Evolutionary conservation across 2,329 filamentous ascomycete species (phyloP).

Genomic region (Hypoxylon sp.): DNA sequence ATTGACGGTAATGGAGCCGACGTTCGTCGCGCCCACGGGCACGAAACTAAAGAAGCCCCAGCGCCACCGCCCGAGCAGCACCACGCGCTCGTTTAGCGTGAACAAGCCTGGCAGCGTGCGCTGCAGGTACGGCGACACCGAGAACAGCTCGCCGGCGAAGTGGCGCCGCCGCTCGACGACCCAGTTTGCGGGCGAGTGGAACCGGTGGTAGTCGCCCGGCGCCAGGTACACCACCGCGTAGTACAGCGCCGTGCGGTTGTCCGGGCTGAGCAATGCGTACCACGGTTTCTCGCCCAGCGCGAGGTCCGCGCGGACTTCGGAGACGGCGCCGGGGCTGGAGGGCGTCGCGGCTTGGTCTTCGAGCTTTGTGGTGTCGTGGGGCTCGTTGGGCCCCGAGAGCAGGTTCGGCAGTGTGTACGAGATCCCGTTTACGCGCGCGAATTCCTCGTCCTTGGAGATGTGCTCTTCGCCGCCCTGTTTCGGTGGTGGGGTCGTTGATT

Average conservation of each 20-base stretch:
- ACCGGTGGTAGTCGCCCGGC: constrained; percentile 97
- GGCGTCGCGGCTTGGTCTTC: constrained; percentile 81
- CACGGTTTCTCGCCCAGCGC: constrained; percentile 79
- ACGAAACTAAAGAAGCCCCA: constrained; percentile 98
- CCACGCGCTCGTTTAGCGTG: constrained; percentile 95
- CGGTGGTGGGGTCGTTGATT: constrained; percentile 44
- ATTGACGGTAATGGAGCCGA: constrained; percentile 96
- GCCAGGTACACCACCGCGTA: constrained; percentile 97
- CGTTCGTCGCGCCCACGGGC: constrained; percentile 96
- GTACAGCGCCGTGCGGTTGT: constrained; percentile 81
- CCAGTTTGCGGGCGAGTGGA: constrained; percentile 96
- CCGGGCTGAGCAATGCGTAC: constrained; percentile 76
- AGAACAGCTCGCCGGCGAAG: constrained; percentile 96
- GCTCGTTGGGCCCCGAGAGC: constrained; percentile 74
- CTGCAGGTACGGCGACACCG: constrained; percentile 94
- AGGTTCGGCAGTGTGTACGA: constrained; percentile 92
- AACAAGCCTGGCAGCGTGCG: constrained; percentile 93
- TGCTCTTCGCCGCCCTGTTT: constrained; percentile 71
- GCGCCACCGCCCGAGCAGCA: constrained; percentile 92
- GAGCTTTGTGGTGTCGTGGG: constrained; percentile 59
- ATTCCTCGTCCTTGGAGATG: constrained; percentile 88
- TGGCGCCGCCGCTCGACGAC: constrained; percentile 95
- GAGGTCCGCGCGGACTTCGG: constrained; percentile 86
- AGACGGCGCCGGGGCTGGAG: constrained; percentile 77
- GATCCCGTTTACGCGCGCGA: constrained; percentile 94